Evolutionary conservation across 805 yeast species (phyloP), one percentile per base, ranked within the genome.

Genomic region (Wickerhamiella azyma): DNA sequence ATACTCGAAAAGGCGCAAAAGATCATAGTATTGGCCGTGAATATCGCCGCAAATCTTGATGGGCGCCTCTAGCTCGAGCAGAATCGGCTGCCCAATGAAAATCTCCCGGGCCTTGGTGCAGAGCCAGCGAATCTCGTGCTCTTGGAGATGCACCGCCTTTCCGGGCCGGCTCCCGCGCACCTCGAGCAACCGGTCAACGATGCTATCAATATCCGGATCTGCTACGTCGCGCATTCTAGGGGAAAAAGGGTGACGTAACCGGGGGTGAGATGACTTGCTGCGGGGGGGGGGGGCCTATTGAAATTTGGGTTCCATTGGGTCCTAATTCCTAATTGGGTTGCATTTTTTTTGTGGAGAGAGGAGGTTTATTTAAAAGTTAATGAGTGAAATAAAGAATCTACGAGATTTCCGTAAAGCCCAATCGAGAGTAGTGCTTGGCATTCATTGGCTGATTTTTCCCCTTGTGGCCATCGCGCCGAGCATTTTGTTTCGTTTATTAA

Each of bases 111-210:
- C 97, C 66, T 88, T 89, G 52, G 96, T 86, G 71, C 98, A 89
- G 52, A 89, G 78, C 67, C 76, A 89, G 61, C 94, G 80, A 65
- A 89, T 92, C 69, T 92, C 97, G 64, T 76, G 84, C 68, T 89
- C 98, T 58, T 81, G 85, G 50, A 89, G 72, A 54, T 86, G 86
- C 40, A 89, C 98, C 63, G 85, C 96, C 65, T 85, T 88, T 35
- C 98, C 98, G 16, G 98, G 98, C 65, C 96, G 80, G 51, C 96
- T 85, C 53, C 97, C 98, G 67, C 98, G 80, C 45, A 92, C 98
- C 67, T 92, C 97, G 57, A 89, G 73, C 60, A 89, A 75, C 73
- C 97, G 79, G 70, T 89, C 97, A 65, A 89, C 92, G 60, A 89
- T 88, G 61, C 95, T 85, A 67, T 89, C 98, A 60, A 89, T 82